A percentile compares a stretch with the other conserved stretches of the same genome.
These are phyloP conservation scores for Pseudopithomyces chartarum DNA, from an alignment of 2,329 filamentous ascomycete species.

Conservation along the genomic window DNA sequence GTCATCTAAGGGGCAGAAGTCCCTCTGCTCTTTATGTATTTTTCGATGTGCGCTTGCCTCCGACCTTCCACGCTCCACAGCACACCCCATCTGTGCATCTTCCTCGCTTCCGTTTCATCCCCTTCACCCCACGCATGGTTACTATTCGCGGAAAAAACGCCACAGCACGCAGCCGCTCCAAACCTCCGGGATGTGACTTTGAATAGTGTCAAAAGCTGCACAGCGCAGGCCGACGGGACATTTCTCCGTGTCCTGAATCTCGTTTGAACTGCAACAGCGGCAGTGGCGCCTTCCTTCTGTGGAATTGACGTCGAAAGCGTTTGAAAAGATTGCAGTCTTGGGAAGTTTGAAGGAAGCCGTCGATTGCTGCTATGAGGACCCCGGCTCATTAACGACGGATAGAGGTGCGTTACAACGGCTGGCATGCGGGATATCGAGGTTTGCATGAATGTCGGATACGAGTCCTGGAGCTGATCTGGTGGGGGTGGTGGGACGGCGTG, in stretches of 20 bases:
- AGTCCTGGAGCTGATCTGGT: neutral
- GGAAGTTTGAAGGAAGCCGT: neutral
- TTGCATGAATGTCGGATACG: neutral
- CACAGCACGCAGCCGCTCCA: neutral
- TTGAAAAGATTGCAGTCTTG: neutral
- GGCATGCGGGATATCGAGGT: neutral
- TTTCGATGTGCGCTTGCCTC: neutral
- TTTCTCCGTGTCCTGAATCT: conserved; percentile 5
- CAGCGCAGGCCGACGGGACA: neutral
- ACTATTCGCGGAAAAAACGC: conserved; percentile 7
- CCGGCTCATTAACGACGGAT: neutral
- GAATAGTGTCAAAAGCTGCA: conserved; percentile 2
- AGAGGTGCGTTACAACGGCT: neutral
- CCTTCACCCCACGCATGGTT: neutral
- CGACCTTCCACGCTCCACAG: neutral
- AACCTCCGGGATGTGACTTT: neutral
- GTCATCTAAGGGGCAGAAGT: no score
- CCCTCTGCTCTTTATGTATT: neutral
- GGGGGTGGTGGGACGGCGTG: neutral
- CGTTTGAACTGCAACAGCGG: neutral
- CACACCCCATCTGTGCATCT: neutral
- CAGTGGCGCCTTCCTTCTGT: neutral
- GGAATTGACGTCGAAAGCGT: neutral
- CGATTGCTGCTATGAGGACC: conserved; percentile 8
- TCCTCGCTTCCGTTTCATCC: conserved; percentile 6